phyloP scores from a whole-genome alignment of 192 early-diverging fungal species.

The Chytriomyces hyalinus region DNA sequence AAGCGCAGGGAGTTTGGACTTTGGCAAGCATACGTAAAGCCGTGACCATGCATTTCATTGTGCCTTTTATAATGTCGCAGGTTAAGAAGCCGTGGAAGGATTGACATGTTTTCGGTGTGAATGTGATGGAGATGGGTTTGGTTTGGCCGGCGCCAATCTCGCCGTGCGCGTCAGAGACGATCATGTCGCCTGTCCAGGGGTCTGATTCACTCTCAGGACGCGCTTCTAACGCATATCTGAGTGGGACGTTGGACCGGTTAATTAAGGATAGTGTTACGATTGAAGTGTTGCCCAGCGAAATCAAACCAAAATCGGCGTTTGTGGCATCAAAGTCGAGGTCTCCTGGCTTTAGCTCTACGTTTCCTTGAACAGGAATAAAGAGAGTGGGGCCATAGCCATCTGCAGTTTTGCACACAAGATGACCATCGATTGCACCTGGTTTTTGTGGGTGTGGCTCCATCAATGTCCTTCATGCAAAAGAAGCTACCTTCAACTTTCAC shows the following conservation, averaged over 20 bases:
- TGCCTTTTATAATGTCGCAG: constrained; percentile 32
- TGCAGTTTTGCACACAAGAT: constrained; percentile 45
- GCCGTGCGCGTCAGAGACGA: not conserved
- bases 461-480: not conserved
- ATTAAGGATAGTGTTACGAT: constrained; percentile 39
- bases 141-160: not conserved
- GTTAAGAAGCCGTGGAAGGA: constrained; percentile 37
- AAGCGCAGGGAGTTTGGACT: constrained; percentile 45
- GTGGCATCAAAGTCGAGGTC: constrained; percentile 39
- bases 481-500: not conserved
- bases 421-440: constrained; percentile 39
- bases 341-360: constrained; percentile 34
- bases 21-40: constrained; percentile 39
- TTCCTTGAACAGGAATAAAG: constrained; percentile 36
- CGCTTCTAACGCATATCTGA: constrained; percentile 35
- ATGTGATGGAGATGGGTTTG: constrained; percentile 29
- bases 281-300: constrained; percentile 45
- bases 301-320: constrained; percentile 54
- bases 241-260: constrained; percentile 39
- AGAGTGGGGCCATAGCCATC: constrained; percentile 38
- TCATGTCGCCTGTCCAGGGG: not conserved
- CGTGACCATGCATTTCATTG: constrained; percentile 7
- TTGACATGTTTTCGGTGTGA: constrained; percentile 49
- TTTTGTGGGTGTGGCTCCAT: not conserved
- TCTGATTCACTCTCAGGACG: not conserved